Evolutionary conservation across 2,329 filamentous ascomycete genomes (phyloP).

Genomic region (Fusarium sp.): DNA sequence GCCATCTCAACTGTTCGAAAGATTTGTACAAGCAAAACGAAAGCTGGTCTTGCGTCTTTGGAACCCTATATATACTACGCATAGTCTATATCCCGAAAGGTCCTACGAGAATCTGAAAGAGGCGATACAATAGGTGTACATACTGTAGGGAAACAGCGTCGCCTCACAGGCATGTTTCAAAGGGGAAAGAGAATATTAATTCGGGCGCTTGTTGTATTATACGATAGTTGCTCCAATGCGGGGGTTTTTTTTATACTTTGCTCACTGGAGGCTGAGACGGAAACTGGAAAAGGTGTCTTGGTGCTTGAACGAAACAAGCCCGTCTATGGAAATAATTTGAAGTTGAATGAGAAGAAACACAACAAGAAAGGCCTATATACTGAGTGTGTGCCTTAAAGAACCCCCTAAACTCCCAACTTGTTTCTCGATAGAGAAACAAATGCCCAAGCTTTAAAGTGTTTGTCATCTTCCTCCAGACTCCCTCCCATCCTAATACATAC

Average conservation of each 20-base stretch:
- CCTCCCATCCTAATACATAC: constrained; percentile 9
- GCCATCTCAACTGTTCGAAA: neutral
- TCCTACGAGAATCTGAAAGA: constrained; percentile 3
- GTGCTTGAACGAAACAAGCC: neutral
- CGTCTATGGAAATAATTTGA: neutral
- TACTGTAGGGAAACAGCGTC: constrained; percentile 14
- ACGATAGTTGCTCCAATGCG: neutral
- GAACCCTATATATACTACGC: constrained; percentile 25
- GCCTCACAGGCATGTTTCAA: constrained; percentile 20
- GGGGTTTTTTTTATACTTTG: neutral
- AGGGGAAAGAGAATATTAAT: neutral
- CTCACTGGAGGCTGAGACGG: neutral
- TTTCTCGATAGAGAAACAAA: constrained; percentile 27
- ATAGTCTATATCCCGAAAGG: constrained; percentile 20
- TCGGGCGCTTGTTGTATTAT: neutral
- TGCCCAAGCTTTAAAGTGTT: constrained; percentile 14
- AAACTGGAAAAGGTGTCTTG: neutral
- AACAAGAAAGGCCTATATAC: constrained; percentile 20
- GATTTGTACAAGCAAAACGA: constrained; percentile 21
- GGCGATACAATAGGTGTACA: constrained; percentile 11
- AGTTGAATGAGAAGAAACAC: constrained; percentile 12
- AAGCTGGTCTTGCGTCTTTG: constrained; percentile 41
- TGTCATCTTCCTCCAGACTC: constrained; percentile 11
- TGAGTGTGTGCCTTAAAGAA: constrained; percentile 10
- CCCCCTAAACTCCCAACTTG: constrained; percentile 32